A percentile compares a stretch with the other conserved stretches of the same genome.
Conservation (phyloP, 1,139 yeast species). For the Diutina pseudorugosa region DNA sequence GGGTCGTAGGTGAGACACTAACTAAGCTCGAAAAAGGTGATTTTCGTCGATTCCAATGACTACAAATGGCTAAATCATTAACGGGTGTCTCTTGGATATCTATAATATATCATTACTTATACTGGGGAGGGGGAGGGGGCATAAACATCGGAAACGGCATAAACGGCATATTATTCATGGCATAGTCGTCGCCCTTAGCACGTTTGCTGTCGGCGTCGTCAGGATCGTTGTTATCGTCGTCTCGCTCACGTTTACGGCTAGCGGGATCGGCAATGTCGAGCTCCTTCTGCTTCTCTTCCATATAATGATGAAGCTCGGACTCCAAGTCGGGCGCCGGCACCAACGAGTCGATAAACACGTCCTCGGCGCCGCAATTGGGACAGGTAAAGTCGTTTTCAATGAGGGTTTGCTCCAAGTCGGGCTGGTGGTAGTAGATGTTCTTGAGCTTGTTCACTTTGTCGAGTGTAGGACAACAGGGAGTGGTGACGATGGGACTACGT, state of each 20-base stretch:
- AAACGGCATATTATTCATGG: not conserved
- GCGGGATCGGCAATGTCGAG: slow-evolving; percentile 29
- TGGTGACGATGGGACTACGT: slow-evolving; percentile 58
- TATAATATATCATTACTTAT: not conserved
- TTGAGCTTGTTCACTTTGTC: slow-evolving; percentile 42
- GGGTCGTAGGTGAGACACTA: too few species aligned
- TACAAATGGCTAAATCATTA: too few species aligned
- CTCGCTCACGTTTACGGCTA: slow-evolving; percentile 8
- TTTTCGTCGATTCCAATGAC: too few species aligned
- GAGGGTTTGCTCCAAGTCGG: slow-evolving; percentile 51
- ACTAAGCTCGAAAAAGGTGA: too few species aligned
- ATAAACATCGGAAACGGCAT: slow-evolving; percentile 4
- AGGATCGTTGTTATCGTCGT: slow-evolving; percentile 11
- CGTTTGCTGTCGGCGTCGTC: slow-evolving; percentile 16
- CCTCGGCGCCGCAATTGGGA: slow-evolving; percentile 72
- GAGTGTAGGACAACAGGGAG: slow-evolving; percentile 64
- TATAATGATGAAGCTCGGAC: slow-evolving; percentile 38
- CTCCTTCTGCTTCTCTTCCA: slow-evolving; percentile 17
- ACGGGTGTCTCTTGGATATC: not conserved
- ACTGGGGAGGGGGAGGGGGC: not conserved
- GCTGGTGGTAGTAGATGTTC: slow-evolving; percentile 28
- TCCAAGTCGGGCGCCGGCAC: slow-evolving; percentile 48
- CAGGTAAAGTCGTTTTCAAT: slow-evolving; percentile 83
- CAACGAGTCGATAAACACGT: slow-evolving; percentile 64
- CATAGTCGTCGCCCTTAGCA: not conserved